These are phyloP conservation scores for Brettanomyces naardenensis DNA, from an alignment of 805 yeast genomes.

Conservation along the genomic window DNA sequence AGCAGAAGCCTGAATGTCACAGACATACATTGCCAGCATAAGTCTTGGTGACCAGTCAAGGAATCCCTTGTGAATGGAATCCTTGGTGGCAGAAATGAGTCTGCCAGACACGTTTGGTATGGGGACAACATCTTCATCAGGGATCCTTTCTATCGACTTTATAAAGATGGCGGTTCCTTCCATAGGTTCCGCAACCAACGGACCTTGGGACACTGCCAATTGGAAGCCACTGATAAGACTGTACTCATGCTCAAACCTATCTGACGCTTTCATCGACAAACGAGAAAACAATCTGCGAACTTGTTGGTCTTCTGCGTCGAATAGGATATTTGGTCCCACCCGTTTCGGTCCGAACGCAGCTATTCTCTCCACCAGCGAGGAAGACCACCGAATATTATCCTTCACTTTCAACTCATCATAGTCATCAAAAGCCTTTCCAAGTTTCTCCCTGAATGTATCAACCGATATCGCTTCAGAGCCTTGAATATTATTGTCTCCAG, in stretches of 20 bases:
- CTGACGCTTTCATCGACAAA: not conserved
- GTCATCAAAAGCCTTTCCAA: constrained; percentile 9
- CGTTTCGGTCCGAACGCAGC: constrained; percentile 72
- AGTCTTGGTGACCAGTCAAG: constrained; percentile 82
- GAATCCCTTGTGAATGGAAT: constrained; percentile 61
- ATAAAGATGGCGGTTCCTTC: constrained; percentile 67
- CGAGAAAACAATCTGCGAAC: constrained; percentile 27
- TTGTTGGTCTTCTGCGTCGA: constrained; percentile 39
- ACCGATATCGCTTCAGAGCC: constrained; percentile 3
- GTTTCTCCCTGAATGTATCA: constrained; percentile 9
- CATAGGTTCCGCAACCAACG: constrained; percentile 78
- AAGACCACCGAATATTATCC: constrained; percentile 20
- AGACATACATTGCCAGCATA: constrained; percentile 85
- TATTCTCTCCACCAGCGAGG: constrained; percentile 30
- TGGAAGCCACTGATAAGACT: constrained; percentile 79
- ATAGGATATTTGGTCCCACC: constrained; percentile 64
- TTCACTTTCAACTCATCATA: not conserved
- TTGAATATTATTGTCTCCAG: constrained; percentile 23
- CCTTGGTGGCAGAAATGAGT: constrained; percentile 64
- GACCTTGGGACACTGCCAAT: constrained; percentile 76
- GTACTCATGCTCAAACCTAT: constrained; percentile 40
- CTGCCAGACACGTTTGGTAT: constrained; percentile 58
- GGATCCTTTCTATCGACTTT: constrained; percentile 27
- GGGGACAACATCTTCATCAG: constrained; percentile 19
- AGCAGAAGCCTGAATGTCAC: constrained; percentile 92